phyloP scores from a whole-genome alignment of 2,329 filamentous ascomycete species.

The Cordyceps pruinosa region DNA sequence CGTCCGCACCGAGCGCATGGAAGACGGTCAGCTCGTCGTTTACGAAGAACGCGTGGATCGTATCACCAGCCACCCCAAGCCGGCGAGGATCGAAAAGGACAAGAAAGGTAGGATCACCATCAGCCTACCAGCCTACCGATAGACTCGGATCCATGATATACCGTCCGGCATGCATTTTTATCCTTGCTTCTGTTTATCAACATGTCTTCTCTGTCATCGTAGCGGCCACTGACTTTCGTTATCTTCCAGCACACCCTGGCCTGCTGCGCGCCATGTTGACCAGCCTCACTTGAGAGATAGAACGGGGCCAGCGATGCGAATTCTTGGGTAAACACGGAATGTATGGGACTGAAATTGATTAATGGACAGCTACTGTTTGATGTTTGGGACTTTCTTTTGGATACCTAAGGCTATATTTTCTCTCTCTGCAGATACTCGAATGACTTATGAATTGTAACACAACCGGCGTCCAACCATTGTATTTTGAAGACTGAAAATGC shows the following conservation, averaged over 20 bases:
- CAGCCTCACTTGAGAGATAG: slow-evolving; percentile 52
- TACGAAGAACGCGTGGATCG: slow-evolving; percentile 55
- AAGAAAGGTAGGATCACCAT: slow-evolving; percentile 93
- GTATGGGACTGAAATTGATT: neutral
- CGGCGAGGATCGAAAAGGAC: slow-evolving; percentile 74
- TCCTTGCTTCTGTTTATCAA: slow-evolving; percentile 16
- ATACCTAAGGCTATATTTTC: neutral
- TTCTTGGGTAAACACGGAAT: neutral
- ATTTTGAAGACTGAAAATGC: no score
- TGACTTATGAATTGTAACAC: slow-evolving; percentile 8
- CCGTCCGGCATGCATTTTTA: neutral
- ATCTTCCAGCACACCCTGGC: slow-evolving; percentile 48
- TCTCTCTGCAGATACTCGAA: neutral
- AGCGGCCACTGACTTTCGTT: slow-evolving; percentile 25
- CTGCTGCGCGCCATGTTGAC: slow-evolving; percentile 64
- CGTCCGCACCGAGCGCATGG: slow-evolving; percentile 49
- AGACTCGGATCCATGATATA: slow-evolving; percentile 34
- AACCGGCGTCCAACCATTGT: neutral
- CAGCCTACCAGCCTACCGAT: slow-evolving; percentile 62
- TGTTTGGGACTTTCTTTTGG: neutral
- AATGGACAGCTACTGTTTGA: neutral
- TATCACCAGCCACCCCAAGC: slow-evolving; percentile 44
- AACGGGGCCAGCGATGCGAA: neutral
- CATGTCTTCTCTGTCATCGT: slow-evolving; percentile 13
- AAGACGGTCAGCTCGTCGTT: slow-evolving; percentile 56